Percentiles rank a stretch among this genome's conserved stretches.
These are phyloP conservation scores for Exidia glandulosa DNA, from an alignment of 768 basidiomycete species.

Conservation along the genomic window DNA sequence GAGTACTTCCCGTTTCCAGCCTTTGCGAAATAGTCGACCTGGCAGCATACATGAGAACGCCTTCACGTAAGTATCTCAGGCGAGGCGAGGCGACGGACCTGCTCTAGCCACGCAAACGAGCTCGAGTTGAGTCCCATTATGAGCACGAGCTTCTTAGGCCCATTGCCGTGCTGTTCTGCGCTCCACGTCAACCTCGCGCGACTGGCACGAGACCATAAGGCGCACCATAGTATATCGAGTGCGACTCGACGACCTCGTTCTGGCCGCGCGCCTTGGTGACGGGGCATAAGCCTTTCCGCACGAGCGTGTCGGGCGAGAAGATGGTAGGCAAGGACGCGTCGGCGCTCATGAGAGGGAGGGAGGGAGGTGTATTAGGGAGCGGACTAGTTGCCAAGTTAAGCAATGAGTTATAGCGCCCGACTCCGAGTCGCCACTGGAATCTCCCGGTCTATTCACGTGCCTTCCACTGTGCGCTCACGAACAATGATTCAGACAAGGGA, in stretches of 20 bases:
- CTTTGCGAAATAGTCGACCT: slow-evolving; percentile 54
- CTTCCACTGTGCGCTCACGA: too few species aligned
- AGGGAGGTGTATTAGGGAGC: neutral
- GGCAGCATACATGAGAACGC: slow-evolving; percentile 11
- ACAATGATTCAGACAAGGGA: too few species aligned
- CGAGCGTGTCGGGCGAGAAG: slow-evolving; percentile 51
- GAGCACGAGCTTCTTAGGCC: slow-evolving; percentile 54
- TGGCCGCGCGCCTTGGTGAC: slow-evolving; percentile 43
- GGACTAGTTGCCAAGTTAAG: too few species aligned
- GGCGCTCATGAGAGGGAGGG: neutral
- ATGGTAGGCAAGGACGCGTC: slow-evolving; percentile 23
- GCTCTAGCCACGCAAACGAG: slow-evolving; percentile 46
- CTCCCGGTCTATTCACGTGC: too few species aligned
- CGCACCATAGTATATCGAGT: slow-evolving; percentile 55
- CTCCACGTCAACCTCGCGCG: neutral
- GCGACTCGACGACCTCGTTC: slow-evolving; percentile 43
- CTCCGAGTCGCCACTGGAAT: too few species aligned
- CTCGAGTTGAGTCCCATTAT: slow-evolving; percentile 54
- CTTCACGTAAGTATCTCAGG: neutral
- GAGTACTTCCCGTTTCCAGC: slow-evolving; percentile 35
- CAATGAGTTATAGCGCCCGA: too few species aligned
- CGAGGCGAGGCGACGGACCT: neutral
- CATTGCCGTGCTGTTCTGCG: slow-evolving; percentile 56
- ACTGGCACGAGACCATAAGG: neutral
- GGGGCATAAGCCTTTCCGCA: slow-evolving; percentile 66